A percentile compares a stretch with the other conserved stretches of the same genome.
These are phyloP conservation scores for Galerina marginata DNA, from an alignment of 768 basidiomycete species.

Conservation along the genomic window DNA sequence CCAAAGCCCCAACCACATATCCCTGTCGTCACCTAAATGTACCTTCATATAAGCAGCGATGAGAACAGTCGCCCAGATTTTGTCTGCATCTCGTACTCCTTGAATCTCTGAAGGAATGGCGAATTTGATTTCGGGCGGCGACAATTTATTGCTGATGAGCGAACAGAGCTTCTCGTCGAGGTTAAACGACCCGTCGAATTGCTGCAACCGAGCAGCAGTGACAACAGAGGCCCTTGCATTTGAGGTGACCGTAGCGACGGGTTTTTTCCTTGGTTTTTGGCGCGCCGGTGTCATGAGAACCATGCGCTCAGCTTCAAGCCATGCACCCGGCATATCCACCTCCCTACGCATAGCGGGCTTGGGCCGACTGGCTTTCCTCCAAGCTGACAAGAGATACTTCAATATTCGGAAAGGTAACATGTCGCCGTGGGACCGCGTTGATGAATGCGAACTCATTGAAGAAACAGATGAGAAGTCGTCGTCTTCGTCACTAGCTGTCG, in stretches of 20 bases:
- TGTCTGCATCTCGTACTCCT: not conserved
- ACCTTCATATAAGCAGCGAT: slow-evolving; percentile 10
- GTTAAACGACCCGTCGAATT: slow-evolving; percentile 8
- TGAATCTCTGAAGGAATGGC: slow-evolving; percentile 1
- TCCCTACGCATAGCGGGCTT: too few species aligned
- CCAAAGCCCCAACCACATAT: slow-evolving; percentile 14
- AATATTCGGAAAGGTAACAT: too few species aligned
- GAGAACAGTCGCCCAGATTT: slow-evolving; percentile 9
- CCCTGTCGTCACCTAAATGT: slow-evolving; percentile 1
- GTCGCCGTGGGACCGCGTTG: too few species aligned
- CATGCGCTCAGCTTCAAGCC: too few species aligned
- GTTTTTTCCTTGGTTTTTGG: not conserved
- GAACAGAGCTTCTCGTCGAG: slow-evolving; percentile 3
- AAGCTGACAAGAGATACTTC: too few species aligned
- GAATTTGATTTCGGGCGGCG: not conserved
- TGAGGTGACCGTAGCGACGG: not conserved
- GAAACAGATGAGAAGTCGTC: too few species aligned
- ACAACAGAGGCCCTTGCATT: not conserved
- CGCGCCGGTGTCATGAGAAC: not conserved
- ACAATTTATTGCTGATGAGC: slow-evolving; percentile 5
- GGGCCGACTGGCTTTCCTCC: too few species aligned
- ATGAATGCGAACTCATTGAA: too few species aligned
- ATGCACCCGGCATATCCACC: too few species aligned
- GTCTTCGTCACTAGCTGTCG: too few species aligned
- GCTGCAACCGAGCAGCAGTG: slow-evolving; percentile 4